These are phyloP conservation scores for Colletotrichum shisoi DNA, from an alignment of 2,329 filamentous ascomycete species.

Conservation along the genomic window DNA sequence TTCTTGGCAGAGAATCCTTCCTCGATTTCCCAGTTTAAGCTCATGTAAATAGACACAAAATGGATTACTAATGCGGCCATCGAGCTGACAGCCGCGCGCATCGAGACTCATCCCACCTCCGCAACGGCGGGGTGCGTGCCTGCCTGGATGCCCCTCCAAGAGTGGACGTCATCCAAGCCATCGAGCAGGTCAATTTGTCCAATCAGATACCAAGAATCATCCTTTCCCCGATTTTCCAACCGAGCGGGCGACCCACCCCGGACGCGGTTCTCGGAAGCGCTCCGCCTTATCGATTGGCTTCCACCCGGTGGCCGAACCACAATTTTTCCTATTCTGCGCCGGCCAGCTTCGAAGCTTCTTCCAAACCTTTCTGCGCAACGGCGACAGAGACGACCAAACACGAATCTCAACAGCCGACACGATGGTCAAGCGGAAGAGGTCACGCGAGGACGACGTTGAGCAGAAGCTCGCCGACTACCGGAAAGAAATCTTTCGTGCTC, in stretches of 20 bases:
- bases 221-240: slow-evolving; percentile 3
- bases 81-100: background rate
- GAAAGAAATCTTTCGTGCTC: slow-evolving; percentile 69
- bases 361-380: background rate
- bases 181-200: slow-evolving; percentile 1
- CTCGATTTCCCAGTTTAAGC: background rate
- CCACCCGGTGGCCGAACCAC: slow-evolving; percentile 24
- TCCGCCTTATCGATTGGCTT: slow-evolving; percentile 29
- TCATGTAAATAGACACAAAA: background rate
- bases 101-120: slow-evolving; percentile 6
- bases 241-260: background rate
- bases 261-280: slow-evolving; percentile 14
- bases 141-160: slow-evolving; percentile 28
- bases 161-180: slow-evolving; percentile 34
- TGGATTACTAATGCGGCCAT: background rate
- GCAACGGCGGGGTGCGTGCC: slow-evolving; percentile 19
- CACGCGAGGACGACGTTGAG: slow-evolving; percentile 54
- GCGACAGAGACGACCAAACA: background rate
- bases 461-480: slow-evolving; percentile 63
- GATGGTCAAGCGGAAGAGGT: slow-evolving; percentile 68
- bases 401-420: slow-evolving; percentile 10
- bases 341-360: background rate
- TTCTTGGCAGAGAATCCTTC: background rate
- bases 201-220: background rate
- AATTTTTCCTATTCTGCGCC: slow-evolving; percentile 30